phyloP scores from a whole-genome alignment of 306 rosid species.

The Begonia loranthoides region DNA sequence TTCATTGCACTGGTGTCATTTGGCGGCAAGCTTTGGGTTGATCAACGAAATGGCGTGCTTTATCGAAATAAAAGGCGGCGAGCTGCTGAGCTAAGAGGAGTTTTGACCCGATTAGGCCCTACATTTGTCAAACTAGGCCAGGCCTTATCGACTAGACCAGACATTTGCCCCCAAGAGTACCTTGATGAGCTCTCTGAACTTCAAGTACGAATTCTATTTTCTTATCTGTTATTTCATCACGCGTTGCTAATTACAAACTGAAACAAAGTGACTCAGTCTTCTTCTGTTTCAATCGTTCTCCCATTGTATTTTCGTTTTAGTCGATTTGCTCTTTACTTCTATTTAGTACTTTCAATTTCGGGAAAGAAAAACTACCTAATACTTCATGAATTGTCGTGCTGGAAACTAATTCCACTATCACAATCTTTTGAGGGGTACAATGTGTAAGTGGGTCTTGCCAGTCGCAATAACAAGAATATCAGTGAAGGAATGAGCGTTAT shows the following conservation, averaged over 20 bases:
- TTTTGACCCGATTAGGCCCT: constrained; percentile 80
- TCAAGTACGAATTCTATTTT: constrained; percentile 30
- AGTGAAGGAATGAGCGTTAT: no score
- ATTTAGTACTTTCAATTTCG: not conserved
- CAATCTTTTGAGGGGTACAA: no score
- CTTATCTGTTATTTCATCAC: not conserved
- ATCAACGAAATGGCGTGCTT: constrained; percentile 45
- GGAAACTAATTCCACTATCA: not conserved
- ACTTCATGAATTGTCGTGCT: not conserved
- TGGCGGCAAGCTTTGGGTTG: constrained; percentile 42
- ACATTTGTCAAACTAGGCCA: constrained; percentile 93
- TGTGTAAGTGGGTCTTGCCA: no score
- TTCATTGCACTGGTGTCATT: constrained; percentile 38
- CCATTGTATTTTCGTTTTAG: no score
- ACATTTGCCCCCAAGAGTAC: constrained; percentile 80
- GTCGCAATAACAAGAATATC: no score
- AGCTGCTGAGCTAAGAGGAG: constrained; percentile 50
- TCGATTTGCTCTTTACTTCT: no score
- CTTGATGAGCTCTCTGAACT: constrained; percentile 83
- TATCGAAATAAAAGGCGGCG: constrained; percentile 51
- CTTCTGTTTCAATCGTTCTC: no score
- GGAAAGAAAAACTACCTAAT: not conserved
- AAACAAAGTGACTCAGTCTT: not conserved
- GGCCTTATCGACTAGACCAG: constrained; percentile 91
- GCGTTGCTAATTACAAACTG: not conserved